Conservation (phyloP, 441 rosid species). For the Populus hybrid region DNA sequence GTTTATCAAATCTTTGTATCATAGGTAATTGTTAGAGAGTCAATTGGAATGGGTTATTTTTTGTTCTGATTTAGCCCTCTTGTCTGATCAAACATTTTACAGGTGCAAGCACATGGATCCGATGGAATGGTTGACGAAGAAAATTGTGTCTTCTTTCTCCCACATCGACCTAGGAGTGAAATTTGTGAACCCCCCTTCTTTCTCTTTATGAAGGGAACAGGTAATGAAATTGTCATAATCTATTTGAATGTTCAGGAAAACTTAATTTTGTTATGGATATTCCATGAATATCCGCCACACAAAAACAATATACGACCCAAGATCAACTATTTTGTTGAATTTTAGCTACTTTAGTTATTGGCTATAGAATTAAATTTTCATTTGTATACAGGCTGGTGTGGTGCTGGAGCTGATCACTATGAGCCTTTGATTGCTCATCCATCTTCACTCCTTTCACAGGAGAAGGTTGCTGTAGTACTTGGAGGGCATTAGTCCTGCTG, state of each 20-base stretch:
- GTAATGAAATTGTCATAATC: conserved; percentile 25
- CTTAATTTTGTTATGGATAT: neutral
- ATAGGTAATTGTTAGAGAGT: neutral
- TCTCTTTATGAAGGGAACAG: conserved; percentile 98
- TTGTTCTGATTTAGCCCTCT: neutral
- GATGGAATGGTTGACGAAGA: conserved; percentile 97
- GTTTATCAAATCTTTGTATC: neutral
- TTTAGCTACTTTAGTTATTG: neutral
- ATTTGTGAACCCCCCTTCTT: conserved; percentile 74
- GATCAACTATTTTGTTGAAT: too few relatives aligned
- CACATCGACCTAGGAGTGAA: conserved; percentile 85
- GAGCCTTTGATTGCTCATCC: conserved; percentile 88
- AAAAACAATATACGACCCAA: too few relatives aligned
- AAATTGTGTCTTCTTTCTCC: conserved; percentile 93
- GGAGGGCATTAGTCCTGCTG: conserved; percentile 34
- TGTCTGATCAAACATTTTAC: conserved; percentile 10
- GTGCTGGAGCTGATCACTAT: conserved; percentile 96
- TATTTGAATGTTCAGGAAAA: neutral
- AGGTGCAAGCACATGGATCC: conserved; percentile 99
- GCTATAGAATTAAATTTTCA: neutral
- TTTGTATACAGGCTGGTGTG: conserved; percentile 79
- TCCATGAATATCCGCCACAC: neutral
- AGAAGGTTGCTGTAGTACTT: conserved; percentile 83
- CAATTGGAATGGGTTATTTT: neutral
- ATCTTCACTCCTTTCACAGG: conserved; percentile 60